Base-by-base conservation (phyloP, 2,329 filamentous ascomycete species). In the Aspergillus sp. region DNA sequence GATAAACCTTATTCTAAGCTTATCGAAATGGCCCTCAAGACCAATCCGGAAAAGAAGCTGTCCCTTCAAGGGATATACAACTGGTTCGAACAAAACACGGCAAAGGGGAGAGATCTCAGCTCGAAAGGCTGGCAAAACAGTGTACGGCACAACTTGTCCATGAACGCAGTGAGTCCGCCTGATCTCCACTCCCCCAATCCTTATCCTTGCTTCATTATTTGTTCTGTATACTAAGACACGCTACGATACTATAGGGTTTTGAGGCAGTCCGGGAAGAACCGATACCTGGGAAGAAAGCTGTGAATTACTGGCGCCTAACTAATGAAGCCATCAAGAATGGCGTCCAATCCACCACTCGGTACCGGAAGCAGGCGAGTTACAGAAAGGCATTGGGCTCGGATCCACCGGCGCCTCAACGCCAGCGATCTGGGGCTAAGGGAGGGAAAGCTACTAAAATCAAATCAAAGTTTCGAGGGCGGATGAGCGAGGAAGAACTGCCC, bases 111-210 rank as follows among this genome's bases (percentile, higher is more conserved):
- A 55, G 83, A 83, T 49, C 73, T 77, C 17, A 82, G 81, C 7
- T 79, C 77, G 11, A 89, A 88, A 68, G 94, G 93, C 8, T 98
- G 94, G 94, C 90, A 94, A 77, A 98, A 97, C 76, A 96, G 91
- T 73, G 96, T 98, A 65, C 86, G 94, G 2, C 94, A 98, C 75
- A 98, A 98, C 68, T 81, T 98, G 7, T 96, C 92, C 51, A 97
- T 98, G 93, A 98, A 98, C 69, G 84, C 84, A 62, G 94, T 97
- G 86, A 78, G 87, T 82, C 54, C 13, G 21, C 41, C 61, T 47
- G 38, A 52, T 64, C 55, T 19, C 25, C 7, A 2, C 25, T 59
- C 38, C 58, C 63, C 54, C 8, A 2, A 15, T 50, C 19, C 19
- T 25, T 5, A 39, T 17, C 56, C 55, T 42, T 56, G 11, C 7